A percentile compares a stretch with the other conserved stretches of the same genome.
Evolutionary conservation across 176 grass and related monocot genomes (phyloP).

Genomic region (Raddia guianensis): DNA sequence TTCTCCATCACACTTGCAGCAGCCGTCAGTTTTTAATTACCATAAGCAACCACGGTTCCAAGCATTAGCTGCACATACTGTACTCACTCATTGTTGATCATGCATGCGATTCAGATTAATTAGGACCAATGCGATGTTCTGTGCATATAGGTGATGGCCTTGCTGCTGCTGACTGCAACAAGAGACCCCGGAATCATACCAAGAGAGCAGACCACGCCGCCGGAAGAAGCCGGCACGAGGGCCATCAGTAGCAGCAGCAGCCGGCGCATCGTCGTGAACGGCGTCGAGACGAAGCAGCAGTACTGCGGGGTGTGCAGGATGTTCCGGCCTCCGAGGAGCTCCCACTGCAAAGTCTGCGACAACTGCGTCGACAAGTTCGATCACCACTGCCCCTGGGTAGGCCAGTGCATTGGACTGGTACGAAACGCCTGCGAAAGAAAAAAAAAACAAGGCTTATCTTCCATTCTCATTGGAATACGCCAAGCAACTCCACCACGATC

Average conservation of each 20-base stretch:
- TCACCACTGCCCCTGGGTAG: slow-evolving; percentile 71
- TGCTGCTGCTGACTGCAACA: slow-evolving; percentile 51
- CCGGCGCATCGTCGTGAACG: slow-evolving; percentile 34
- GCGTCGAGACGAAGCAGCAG: slow-evolving; percentile 43
- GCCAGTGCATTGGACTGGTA: slow-evolving; percentile 76
- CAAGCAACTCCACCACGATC: too few species aligned
- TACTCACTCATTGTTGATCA: too few species aligned
- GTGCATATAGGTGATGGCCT: slow-evolving; percentile 40
- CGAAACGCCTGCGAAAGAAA: neutral
- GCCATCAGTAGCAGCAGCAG: neutral
- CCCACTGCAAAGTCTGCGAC: slow-evolving; percentile 66
- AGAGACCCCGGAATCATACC: slow-evolving; percentile 67
- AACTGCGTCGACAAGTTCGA: slow-evolving; percentile 74
- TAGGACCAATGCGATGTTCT: neutral
- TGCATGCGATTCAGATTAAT: neutral
- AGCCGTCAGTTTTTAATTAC: slow-evolving; percentile 37
- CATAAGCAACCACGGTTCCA: too few species aligned
- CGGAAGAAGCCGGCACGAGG: slow-evolving; percentile 13
- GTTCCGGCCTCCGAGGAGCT: slow-evolving; percentile 54
- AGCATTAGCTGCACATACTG: too few species aligned
- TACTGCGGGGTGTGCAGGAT: slow-evolving; percentile 62
- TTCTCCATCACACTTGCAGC: slow-evolving; percentile 44
- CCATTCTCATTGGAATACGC: too few species aligned
- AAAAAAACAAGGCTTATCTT: neutral
- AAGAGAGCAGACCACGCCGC: slow-evolving; percentile 25